Evolutionary conservation across 2,329 filamentous ascomycete genomes (phyloP), one percentile per base, ranked within the genome.

Genomic region (Fusarium napiforme): DNA sequence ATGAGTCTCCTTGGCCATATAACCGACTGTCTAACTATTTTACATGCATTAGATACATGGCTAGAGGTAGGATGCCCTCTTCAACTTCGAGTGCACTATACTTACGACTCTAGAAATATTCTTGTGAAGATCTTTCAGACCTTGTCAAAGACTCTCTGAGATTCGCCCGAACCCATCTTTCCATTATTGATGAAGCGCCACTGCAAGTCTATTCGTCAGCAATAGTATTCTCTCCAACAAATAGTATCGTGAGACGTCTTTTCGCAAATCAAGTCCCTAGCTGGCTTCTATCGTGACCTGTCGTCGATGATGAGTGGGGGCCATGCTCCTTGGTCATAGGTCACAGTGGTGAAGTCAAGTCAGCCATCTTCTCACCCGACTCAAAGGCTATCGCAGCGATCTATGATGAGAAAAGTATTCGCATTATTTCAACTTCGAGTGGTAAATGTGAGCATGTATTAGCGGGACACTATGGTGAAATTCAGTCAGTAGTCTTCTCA

Each of bases 21-120:
- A 0, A 39, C 23, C 1, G 5, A 39, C 18, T 14, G 18, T 4
- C 3, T 53, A 1, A 9, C 1, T 7, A 53, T 53, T 1, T 28
- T 39, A 2, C 23, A 53, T 26, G 3, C 14, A 16, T 9, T 53
- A 2, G 14, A 28, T 28, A 7, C 8, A 28, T 53, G 23, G 50
- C 5, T 53, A 2, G 34, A 53, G 50, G 50, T 37, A 28, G 0
- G 18, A 5, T 28, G 7, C 1, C 11, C 19, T 19, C 6, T 23
- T 36, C 4, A 8, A 5, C 1, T 8, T 4, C 0, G 7, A 5
- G 12, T 15, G 6, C 4, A 9, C 16, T 26, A 21, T 36, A 52
- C 49, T 37, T 1, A 52, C 12, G 4, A 5, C 1, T 5, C 1
- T 18, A 53, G 50, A 18, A 12, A 12, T 21, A 21, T 4, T n/a